Evolutionary conservation across 2,329 filamentous ascomycete species (phyloP), one percentile per base, ranked within the genome.

Genomic region (Colletotrichum sp.): DNA sequence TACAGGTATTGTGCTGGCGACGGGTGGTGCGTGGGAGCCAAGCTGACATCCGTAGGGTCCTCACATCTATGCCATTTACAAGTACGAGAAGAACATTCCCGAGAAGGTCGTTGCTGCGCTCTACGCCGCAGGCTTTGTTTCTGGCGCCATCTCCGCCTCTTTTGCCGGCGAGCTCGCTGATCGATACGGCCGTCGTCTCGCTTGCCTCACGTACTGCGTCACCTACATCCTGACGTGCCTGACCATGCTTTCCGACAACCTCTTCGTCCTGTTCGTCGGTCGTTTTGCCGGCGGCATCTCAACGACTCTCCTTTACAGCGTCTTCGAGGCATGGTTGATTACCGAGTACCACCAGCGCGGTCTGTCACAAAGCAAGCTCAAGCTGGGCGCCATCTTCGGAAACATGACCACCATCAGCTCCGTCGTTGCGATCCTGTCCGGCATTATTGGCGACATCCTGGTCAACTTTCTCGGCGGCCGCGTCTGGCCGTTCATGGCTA

Each of bases 291-390:
- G 90, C 19, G 91, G 91, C 1, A 79, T 92, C 22, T 88, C 88
- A 75, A 91, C 90, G 12, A 92, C 89, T 16, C 82, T 92, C 25
- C 85, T 92, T 22, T 92, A 89, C 83, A 90, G 86, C 64, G 89
- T 89, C 12, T 92, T 92, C 77, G 90, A 92, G 78, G 88, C 89
- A 62, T 92, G 90, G 90, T 88, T 92, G 85, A 88, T 92, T 32
- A 86, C 89, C 63, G 90, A 92, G 79, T 92, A 88, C 77, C 87
- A 90, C 75, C 81, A 84, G 29, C 83, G 86, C 57, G 85, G 85
- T n/a, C 79, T 91, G 8, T 82, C 87, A n/a, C 82, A 75, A 13
- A 79, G 82, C 9, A 84, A 85, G 11, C 81, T 84, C 9, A 86
- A 86, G 55, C 84, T 93, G 34, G 87, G 87, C 70, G 82, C 84